Evolutionary conservation across 2,329 filamentous ascomycete genomes (phyloP).

Genomic region (Geoglossum cookeanum): DNA sequence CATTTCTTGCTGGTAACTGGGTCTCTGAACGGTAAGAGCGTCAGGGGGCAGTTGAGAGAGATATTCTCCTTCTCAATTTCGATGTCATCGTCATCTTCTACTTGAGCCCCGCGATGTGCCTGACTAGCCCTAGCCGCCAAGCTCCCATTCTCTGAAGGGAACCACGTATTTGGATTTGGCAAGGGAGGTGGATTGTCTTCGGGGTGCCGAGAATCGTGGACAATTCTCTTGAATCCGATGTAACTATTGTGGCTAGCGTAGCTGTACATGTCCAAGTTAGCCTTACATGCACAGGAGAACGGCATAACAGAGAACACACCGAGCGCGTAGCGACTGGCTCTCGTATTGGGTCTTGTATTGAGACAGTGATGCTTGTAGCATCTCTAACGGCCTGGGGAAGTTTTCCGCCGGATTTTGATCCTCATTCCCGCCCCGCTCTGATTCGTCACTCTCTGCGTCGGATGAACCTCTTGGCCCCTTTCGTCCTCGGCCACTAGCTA

Average conservation of each 20-base stretch:
- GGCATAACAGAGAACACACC: background rate
- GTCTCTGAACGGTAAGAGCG: constrained; percentile 24
- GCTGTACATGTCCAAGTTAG: constrained; percentile 16
- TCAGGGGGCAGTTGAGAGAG: constrained; percentile 29
- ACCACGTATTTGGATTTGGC: constrained; percentile 42
- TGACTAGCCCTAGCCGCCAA: background rate
- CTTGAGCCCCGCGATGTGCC: background rate
- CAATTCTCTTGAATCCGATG: constrained; percentile 37
- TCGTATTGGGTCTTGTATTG: background rate
- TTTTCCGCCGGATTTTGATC: background rate
- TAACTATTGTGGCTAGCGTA: constrained; percentile 44
- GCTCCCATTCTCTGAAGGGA: constrained; percentile 21
- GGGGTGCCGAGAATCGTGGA: constrained; percentile 39
- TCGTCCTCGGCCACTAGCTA: constrained; percentile 15
- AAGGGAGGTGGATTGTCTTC: constrained; percentile 33
- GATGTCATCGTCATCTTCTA: constrained; percentile 18
- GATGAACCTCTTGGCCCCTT: constrained; percentile 3
- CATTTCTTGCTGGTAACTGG: constrained; percentile 30
- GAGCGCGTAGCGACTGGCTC: background rate
- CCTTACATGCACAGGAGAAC: constrained; percentile 7
- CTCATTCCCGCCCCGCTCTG: background rate
- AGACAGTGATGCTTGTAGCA: background rate
- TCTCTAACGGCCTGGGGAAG: background rate
- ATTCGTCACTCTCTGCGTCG: background rate
- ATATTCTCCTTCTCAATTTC: constrained; percentile 26